Percentiles rank a stretch among this genome's conserved stretches.
These are phyloP conservation scores for Hura crepitans DNA, from an alignment of 441 rosid genomes.

Conservation along the genomic window DNA sequence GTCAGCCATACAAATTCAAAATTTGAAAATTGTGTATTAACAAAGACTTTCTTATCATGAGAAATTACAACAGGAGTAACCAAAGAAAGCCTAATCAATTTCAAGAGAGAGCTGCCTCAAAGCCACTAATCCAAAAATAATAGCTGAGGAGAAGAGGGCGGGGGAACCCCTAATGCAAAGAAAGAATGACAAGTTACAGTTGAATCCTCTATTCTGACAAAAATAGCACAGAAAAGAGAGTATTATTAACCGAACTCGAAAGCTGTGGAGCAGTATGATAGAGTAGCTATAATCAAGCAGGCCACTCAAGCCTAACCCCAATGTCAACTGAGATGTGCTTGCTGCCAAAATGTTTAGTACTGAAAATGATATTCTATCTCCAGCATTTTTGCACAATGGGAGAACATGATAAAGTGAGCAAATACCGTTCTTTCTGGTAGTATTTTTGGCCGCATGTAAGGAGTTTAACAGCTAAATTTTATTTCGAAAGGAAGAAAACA, in stretches of 20 bases:
- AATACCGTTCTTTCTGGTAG: background rate
- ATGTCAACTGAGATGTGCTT: background rate
- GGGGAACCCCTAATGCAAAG: background rate
- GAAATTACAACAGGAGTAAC: too few species aligned
- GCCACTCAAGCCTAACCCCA: background rate
- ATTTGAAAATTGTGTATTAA: too few species aligned
- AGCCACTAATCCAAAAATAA: too few species aligned
- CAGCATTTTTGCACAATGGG: background rate
- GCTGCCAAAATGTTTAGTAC: background rate
- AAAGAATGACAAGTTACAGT: background rate
- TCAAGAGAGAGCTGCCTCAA: too few species aligned
- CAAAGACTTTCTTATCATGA: too few species aligned
- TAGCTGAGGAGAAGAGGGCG: too few species aligned
- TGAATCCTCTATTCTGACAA: background rate
- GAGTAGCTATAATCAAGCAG: background rate
- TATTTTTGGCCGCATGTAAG: background rate
- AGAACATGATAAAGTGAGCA: background rate
- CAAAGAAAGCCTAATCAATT: too few species aligned
- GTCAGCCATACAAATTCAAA: too few species aligned
- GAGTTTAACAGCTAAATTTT: slow-evolving; percentile 12
- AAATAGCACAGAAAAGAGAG: background rate
- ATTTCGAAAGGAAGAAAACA: slow-evolving; percentile 17
- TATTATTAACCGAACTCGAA: background rate
- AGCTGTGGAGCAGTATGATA: background rate
- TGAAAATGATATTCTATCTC: background rate